Base-by-base conservation (phyloP, 345 rosid genomes). In the Nephelium lappaceum region DNA sequence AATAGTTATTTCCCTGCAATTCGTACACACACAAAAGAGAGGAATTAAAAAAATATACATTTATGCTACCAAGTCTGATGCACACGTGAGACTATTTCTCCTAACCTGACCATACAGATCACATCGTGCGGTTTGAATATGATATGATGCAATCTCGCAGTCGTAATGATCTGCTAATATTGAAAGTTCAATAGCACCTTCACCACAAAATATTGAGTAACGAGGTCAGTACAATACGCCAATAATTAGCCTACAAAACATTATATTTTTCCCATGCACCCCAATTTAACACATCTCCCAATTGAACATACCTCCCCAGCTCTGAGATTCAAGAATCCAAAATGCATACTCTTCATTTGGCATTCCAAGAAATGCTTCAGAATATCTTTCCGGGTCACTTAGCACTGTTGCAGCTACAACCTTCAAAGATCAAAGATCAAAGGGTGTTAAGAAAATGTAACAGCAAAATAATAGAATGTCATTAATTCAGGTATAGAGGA, bases 151-250 rank as follows among this genome's bases (percentile, higher is more conserved):
- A 66, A 96, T 96, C 85, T 94, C 97, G 18, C 91, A 88, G 74
- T 90, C 92, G 77, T 93, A 94, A 71, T 91, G 87, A 76, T 88
- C 94, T 36, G 97, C 92, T 85, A 96, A 84, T 83, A 96, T 93
- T 11, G 98, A 88, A 75, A 96, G 97, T 85, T 96, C 99, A 83
- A 96, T 93, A 36, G 99, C 99, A 87, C 99, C 99, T 95, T 72
- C 72, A 81, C 62, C 27, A 61, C 18, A 72, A 7, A 58, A 71
- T 24, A 58, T 72, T 71, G 45, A 42, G 5, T 38, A 63, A 53
- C 10, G 51, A 77, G 41, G 38, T 79, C 51, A 85, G 57, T 19
- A 45, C 0, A 69, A 60, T 12, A 42, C 45, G 4, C 19, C 23
- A 55, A 39, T 1, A 53, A 79, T 68, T 5, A 60, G 11, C 69